A percentile compares a stretch with the other conserved stretches of the same genome.
Conservation (phyloP, 139 green algal genomes). For the Chlamydomonas incerta region DNA sequence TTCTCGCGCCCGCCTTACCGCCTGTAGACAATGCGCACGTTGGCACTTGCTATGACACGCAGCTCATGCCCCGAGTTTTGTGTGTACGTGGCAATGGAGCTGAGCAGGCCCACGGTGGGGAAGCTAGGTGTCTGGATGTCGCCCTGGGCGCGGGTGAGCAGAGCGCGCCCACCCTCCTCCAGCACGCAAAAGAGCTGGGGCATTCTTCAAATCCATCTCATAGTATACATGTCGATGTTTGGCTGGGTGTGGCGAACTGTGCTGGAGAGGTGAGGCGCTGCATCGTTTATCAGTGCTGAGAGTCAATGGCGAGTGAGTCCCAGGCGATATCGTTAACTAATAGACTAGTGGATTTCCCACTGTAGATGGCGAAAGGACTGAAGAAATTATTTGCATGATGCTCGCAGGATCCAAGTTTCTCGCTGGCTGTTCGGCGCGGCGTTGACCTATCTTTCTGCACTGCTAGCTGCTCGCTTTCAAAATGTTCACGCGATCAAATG, state of each 20-base stretch:
- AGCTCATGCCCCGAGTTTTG: constrained; percentile 45
- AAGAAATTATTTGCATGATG: too few relatives aligned
- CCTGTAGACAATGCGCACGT: constrained; percentile 58
- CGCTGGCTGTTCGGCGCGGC: too few relatives aligned
- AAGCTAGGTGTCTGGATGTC: constrained; percentile 60
- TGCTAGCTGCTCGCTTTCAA: too few relatives aligned
- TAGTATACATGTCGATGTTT: not conserved
- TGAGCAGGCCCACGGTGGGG: constrained; percentile 53
- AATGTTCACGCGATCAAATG: too few relatives aligned
- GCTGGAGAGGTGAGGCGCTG: not conserved
- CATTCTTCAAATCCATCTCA: not conserved
- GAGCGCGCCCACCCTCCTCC: constrained; percentile 45
- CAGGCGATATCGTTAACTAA: too few relatives aligned
- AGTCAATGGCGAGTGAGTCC: too few relatives aligned
- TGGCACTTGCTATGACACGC: constrained; percentile 43
- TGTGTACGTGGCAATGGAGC: constrained; percentile 51
- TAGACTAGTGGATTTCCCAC: too few relatives aligned
- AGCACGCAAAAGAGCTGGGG: constrained; percentile 46
- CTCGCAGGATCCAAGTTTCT: too few relatives aligned
- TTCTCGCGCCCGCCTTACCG: not conserved
- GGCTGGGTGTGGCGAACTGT: too few relatives aligned
- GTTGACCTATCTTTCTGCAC: too few relatives aligned
- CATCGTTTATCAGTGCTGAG: not conserved
- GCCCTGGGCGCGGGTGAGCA: constrained; percentile 45
- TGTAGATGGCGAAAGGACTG: too few relatives aligned